These are phyloP conservation scores for Ceratocystis cubensis DNA, from an alignment of 2,329 filamentous ascomycete genomes.

Conservation along the genomic window DNA sequence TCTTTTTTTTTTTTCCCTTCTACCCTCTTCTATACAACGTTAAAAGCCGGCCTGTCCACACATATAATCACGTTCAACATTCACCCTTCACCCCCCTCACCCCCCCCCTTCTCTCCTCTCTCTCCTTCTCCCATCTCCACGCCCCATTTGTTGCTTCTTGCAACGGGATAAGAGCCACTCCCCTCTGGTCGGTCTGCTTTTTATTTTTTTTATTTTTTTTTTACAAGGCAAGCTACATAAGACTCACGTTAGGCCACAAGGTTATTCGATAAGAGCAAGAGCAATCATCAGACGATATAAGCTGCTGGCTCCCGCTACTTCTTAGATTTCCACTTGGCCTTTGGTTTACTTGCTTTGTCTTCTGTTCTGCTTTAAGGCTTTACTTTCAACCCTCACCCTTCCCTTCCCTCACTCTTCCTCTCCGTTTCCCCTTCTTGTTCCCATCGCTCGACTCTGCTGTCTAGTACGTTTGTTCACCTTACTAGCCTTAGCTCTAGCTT, in stretches of 20 bases:
- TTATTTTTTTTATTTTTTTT: neutral
- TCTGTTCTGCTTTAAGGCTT: neutral
- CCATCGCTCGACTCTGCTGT: neutral
- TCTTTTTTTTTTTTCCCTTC: neutral
- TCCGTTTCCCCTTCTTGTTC: neutral
- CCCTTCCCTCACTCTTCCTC: neutral
- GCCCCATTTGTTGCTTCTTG: neutral
- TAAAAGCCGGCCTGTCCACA: neutral
- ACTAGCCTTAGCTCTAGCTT: neutral
- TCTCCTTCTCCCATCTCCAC: neutral
- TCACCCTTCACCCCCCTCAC: neutral
- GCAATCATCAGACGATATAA: conserved; percentile 14
- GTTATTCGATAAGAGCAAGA: conserved; percentile 1
- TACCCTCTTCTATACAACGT: neutral
- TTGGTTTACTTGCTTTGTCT: conserved; percentile 9
- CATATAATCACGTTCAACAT: neutral
- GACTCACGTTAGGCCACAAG: neutral
- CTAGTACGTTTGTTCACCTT: neutral
- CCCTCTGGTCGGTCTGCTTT: neutral
- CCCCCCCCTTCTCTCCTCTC: neutral
- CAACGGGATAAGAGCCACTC: neutral
- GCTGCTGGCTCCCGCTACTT: conserved; percentile 12
- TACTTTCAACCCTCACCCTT: neutral
- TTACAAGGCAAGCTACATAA: neutral
- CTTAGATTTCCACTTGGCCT: conserved; percentile 1